phyloP scores from a whole-genome alignment of 2,329 filamentous ascomycete species.

The Monilinia fructicola region DNA sequence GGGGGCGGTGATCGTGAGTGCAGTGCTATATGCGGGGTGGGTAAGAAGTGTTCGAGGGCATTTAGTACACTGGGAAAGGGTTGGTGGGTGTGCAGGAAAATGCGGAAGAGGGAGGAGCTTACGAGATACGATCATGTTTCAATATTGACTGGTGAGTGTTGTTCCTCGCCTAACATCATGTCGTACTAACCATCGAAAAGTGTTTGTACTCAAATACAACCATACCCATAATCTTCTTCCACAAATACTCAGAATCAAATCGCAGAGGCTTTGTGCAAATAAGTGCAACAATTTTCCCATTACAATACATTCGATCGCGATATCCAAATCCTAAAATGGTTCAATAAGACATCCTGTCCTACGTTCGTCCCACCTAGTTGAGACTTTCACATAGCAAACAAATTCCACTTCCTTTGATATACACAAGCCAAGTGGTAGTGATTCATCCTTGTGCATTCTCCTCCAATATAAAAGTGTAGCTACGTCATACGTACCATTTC shows the following conservation, averaged over 20 bases:
- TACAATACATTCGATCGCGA: neutral
- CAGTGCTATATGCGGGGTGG: constrained; percentile 43
- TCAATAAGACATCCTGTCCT: neutral
- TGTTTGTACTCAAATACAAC: neutral
- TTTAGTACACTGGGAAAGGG: constrained; percentile 45
- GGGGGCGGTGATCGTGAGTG: constrained; percentile 39
- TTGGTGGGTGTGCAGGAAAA: constrained; percentile 26
- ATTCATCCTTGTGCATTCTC: neutral
- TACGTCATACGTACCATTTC: neutral
- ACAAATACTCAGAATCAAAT: neutral
- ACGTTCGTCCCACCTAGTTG: constrained; percentile 1
- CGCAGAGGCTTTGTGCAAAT: neutral
- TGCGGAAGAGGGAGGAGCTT: constrained; percentile 14
- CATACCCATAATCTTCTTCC: neutral
- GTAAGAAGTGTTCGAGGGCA: constrained; percentile 44
- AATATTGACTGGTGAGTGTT: neutral
- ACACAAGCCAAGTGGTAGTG: neutral
- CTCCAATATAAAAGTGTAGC: neutral
- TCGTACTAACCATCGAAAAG: neutral
- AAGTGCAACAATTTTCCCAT: neutral
- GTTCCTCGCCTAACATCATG: neutral
- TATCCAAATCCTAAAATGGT: neutral
- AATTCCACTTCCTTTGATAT: neutral
- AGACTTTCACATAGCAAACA: neutral
- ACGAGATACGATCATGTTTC: neutral